These are phyloP conservation scores for Paraconiothyrium brasiliense DNA, from an alignment of 2,329 filamentous ascomycete species.

Conservation along the genomic window DNA sequence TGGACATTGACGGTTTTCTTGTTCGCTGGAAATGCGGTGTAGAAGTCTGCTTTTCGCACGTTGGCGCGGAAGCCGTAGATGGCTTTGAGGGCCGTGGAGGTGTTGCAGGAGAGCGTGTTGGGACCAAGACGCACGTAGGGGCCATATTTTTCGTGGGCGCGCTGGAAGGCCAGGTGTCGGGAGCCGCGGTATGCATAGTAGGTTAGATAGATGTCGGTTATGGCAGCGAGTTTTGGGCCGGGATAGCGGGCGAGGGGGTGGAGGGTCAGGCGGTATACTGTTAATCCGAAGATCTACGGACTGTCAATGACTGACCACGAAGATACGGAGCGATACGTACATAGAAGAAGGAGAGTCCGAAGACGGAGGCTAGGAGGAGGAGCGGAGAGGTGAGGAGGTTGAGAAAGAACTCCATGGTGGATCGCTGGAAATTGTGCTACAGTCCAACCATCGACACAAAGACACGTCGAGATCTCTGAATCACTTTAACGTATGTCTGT, in stretches of 20 bases:
- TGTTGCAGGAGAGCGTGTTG: conserved; percentile 81
- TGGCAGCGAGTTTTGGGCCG: conserved; percentile 52
- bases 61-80: conserved; percentile 61
- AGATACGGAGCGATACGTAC: conserved; percentile 22
- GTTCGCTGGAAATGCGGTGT: conserved; percentile 57
- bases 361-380: conserved; percentile 36
- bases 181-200: conserved; percentile 81
- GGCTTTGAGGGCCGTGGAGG: conserved; percentile 60
- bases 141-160: conserved; percentile 76
- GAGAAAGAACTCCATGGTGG: conserved; percentile 35
- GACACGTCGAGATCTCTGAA: not conserved
- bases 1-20: conserved; percentile 56
- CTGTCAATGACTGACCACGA: conserved; percentile 17
- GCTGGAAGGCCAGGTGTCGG: conserved; percentile 76
- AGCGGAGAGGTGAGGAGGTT: conserved; percentile 35
- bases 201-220: conserved; percentile 50
- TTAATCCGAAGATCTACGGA: conserved; percentile 34
- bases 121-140: conserved; percentile 79
- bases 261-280: conserved; percentile 53
- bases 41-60: conserved; percentile 60
- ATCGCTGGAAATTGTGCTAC: not conserved
- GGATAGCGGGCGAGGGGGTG: conserved; percentile 56
- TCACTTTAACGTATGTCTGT: not conserved
- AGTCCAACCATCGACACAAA: conserved; percentile 10
- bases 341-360: conserved; percentile 36